Evolutionary conservation across 495 filamentous ascomycete genomes (phyloP), one percentile per base, ranked within the genome.

Genomic region (Aspergillus funiculosus): DNA sequence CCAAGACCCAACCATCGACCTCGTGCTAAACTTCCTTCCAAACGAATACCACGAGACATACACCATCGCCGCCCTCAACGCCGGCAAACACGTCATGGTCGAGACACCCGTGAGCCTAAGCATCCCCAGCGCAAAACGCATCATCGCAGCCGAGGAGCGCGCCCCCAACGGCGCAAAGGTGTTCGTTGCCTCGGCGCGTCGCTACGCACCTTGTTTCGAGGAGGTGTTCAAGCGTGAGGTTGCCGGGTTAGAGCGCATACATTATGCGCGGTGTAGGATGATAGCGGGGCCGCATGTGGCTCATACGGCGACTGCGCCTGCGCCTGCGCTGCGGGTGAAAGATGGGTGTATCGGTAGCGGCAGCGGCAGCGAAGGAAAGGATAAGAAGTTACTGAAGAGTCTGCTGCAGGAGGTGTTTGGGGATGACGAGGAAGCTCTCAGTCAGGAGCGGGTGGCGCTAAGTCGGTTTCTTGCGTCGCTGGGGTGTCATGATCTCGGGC

Each of bases 141-240:
- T 79, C 38, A 54, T 68, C 21, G 64, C 61, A 1, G 77, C 74
- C 4, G 56, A 58, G 46, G 32, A 35, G 36, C 43, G 31, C 9
- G 50, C 53, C 5, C 42, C 45, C 49, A 38, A 59, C 46, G 46
- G 53, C 17, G 54, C 63, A 1, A 67, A 57, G 15, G 63, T 81
- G 21, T 77, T 82, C 40, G 71, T 82, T 13, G 74, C 76, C 0
- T 76, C 70, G 34, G 75, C 74, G 51, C 64, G 76, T 13, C 67
- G 79, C 32, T 77, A 78, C 48, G 76, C 78, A 2, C 63, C 75
- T 0, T 63, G 64, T 20, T 76, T 75, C 50, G 56, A 74, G 20
- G 56, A 69, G n/a, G 60, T 72, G 10, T 68, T 78, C 34, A 64
- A 72, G 39, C 52, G 52, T 15, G 71, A 79, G 43, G 65, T 80